phyloP scores from a whole-genome alignment of 805 yeast species.

The Myxozyma geophila region DNA sequence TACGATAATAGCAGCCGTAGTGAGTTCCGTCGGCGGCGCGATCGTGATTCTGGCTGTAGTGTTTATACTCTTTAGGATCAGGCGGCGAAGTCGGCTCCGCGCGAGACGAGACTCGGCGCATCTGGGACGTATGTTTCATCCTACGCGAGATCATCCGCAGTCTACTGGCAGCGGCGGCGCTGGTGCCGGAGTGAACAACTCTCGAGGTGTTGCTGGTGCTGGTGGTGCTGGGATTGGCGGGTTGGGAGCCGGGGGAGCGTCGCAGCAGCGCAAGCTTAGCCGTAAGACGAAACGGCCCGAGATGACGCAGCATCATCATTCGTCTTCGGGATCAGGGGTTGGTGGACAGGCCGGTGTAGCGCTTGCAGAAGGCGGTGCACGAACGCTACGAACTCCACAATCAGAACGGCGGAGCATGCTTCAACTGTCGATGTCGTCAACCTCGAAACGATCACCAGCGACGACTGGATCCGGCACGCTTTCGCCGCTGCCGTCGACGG shows the following conservation, averaged over 20 bases:
- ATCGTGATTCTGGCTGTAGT: slow-evolving; percentile 12
- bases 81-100: slow-evolving; percentile 6
- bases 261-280: slow-evolving; percentile 11
- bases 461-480: slow-evolving; percentile 7
- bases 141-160: slow-evolving; percentile 1
- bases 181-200: background rate
- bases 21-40: slow-evolving; percentile 27
- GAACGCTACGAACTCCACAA: background rate
- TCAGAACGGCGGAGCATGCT: background rate
- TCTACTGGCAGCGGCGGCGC: background rate
- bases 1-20: slow-evolving; percentile 29
- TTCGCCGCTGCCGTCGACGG: slow-evolving; percentile 4
- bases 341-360: no score
- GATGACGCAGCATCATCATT: slow-evolving; percentile 1
- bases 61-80: slow-evolving; percentile 2
- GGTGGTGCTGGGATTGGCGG: slow-evolving; percentile 1
- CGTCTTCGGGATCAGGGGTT: background rate
- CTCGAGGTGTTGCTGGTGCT: background rate
- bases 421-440: background rate
- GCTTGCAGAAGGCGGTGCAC: no score
- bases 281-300: slow-evolving; percentile 12
- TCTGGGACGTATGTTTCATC: slow-evolving; percentile 1
- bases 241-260: background rate
- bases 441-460: background rate
- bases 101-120: slow-evolving; percentile 3